These are phyloP conservation scores for bread wheat (Triticum aestivum) DNA, from an alignment of 176 grass and related monocot species.

Conservation along the genomic window DNA sequence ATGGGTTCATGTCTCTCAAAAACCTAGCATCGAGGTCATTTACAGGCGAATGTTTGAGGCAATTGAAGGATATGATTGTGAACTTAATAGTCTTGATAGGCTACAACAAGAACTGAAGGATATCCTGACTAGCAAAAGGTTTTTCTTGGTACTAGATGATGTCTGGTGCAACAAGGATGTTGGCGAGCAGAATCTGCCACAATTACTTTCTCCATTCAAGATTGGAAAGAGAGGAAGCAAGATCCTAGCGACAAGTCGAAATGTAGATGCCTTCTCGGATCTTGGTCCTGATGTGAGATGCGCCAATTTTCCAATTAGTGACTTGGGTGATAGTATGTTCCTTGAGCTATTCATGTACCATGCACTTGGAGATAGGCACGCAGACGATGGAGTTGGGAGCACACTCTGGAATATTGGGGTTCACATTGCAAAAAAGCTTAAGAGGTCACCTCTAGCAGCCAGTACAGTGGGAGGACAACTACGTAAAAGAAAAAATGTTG, in stretches of 20 bases:
- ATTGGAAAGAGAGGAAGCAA: conserved; percentile 15
- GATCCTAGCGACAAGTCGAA: conserved; percentile 35
- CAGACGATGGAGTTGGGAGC: neutral
- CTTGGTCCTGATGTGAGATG: neutral
- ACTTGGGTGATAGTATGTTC: neutral
- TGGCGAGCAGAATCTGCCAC: neutral
- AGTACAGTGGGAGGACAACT: neutral
- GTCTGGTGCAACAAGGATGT: neutral
- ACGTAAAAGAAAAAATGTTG: neutral
- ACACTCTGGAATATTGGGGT: neutral
- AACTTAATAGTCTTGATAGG: neutral
- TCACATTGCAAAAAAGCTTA: neutral
- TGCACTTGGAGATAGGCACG: neutral
- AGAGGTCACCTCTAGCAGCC: neutral
- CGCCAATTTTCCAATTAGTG: neutral
- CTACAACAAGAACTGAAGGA: neutral
- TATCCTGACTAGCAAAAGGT: neutral
- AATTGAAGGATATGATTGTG: too few relatives aligned
- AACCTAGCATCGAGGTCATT: neutral
- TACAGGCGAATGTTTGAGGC: neutral
- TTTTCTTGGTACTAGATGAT: conserved; percentile 39
- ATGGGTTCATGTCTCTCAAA: neutral
- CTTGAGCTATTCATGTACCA: conserved; percentile 16
- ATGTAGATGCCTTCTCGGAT: neutral
- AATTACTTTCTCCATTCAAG: neutral